These are phyloP conservation scores for Passalora sequoiae DNA, from an alignment of 2,329 filamentous ascomycete species.

Conservation along the genomic window DNA sequence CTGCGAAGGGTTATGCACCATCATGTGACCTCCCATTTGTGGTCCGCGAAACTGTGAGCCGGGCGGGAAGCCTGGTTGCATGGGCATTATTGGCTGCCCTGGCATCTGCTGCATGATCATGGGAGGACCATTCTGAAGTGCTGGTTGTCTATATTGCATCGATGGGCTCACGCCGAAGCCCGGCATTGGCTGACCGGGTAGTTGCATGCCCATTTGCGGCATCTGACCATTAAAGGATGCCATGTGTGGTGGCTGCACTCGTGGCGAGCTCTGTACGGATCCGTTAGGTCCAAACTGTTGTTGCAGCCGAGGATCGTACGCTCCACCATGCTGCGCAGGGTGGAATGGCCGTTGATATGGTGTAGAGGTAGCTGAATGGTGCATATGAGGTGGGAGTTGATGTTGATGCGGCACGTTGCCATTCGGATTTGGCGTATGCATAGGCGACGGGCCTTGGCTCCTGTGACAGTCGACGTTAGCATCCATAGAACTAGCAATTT, in stretches of 20 bases:
- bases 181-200: constrained; percentile 63
- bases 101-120: constrained; percentile 26
- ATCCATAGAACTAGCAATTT: too few species aligned
- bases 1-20: constrained; percentile 69
- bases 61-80: constrained; percentile 21
- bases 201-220: constrained; percentile 35
- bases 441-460: constrained; percentile 54
- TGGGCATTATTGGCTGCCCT: constrained; percentile 34
- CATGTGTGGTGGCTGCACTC: constrained; percentile 57
- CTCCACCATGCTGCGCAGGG: constrained; percentile 66
- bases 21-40: constrained; percentile 65
- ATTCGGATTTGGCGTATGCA: constrained; percentile 53
- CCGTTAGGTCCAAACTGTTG: constrained; percentile 73
- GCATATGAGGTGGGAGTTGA: constrained; percentile 76
- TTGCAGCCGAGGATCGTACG: constrained; percentile 76
- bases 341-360: constrained; percentile 70
- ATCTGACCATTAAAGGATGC: constrained; percentile 50
- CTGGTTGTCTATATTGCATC: constrained; percentile 46
- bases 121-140: constrained; percentile 18
- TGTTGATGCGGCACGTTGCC: constrained; percentile 75
- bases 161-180: constrained; percentile 65
- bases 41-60: constrained; percentile 18
- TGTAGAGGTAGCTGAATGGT: constrained; percentile 61
- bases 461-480: too few species aligned
- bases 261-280: constrained; percentile 74